Percentiles rank a stretch among this genome's conserved stretches.
These are phyloP conservation scores for Boletus rufocinnamomeus DNA, from an alignment of 768 basidiomycete species.

Conservation along the genomic window DNA sequence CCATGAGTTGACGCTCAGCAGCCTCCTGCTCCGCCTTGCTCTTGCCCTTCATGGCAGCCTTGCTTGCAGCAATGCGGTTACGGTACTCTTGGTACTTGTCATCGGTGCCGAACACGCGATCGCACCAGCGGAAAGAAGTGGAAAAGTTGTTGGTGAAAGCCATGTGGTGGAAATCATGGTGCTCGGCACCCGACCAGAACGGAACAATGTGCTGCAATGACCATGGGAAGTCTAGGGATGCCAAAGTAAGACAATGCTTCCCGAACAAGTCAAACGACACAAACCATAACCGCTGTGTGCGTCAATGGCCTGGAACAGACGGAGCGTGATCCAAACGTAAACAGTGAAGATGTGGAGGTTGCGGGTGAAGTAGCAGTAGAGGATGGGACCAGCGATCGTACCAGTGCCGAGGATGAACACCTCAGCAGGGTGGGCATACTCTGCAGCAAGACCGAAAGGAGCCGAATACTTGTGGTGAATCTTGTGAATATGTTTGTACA, in stretches of 20 bases:
- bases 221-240: conserved; percentile 87
- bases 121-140: conserved; percentile 94
- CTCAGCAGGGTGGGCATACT: conserved; percentile 97
- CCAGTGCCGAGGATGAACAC: conserved; percentile 93
- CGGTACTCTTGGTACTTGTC: conserved; percentile 84
- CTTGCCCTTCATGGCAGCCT: conserved; percentile 54
- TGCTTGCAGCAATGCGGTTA: conserved; percentile 61
- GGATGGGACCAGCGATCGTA: conserved; percentile 83
- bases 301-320: conserved; percentile 96
- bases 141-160: conserved; percentile 93
- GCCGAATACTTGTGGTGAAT: conserved; percentile 97
- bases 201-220: conserved; percentile 89
- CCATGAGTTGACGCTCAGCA: conserved; percentile 63
- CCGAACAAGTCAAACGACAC: conserved; percentile 24
- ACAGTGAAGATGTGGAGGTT: conserved; percentile 88
- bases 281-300: conserved; percentile 94
- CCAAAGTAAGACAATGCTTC: neutral
- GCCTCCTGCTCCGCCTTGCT: conserved; percentile 52
- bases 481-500: conserved; percentile 95
- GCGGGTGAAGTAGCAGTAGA: conserved; percentile 76
- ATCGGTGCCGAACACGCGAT: conserved; percentile 88
- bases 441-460: conserved; percentile 95
- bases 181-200: conserved; percentile 97
- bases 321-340: conserved; percentile 90
- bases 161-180: conserved; percentile 99